Evolutionary conservation across 1,284 basidiomycete species (phyloP), one percentile per base, ranked within the genome.

Genomic region (Anthracocystis walkeri): DNA sequence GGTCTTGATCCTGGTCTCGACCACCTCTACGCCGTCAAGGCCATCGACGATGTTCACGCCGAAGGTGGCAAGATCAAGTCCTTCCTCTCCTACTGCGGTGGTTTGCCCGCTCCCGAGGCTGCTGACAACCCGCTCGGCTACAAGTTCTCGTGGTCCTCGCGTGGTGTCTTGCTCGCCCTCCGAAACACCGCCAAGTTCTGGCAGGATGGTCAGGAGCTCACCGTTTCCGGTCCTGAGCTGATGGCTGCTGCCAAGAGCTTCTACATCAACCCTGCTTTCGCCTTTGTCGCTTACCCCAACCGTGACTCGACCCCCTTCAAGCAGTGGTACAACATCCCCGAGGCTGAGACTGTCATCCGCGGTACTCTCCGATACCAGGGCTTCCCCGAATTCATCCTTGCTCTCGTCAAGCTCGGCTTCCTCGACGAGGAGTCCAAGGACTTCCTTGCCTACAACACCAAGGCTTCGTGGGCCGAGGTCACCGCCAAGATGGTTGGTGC

Each of bases 141-240:
- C 91, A 98, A 98, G 87, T 98, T 99, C 89, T 97, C 94, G 40
- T 99, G 97, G 97, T 97, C 95, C 2, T 94, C 95, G 31, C 92
- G 94, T 51, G 97, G 96, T 66, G 95, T 97, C 51, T 91, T 99
- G 57, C 91, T 98, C 79, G 96, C 96, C 7, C 90, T 97, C 64
- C 90, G 96, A 80, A 99, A 98, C 89, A 89, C 90, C 51, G 97
- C 94, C 49, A 91, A 92, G 66, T 97, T 91, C 86, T 82, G 75
- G 77, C 77, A 78, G 59, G 73, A 62, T 42, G 71, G 73, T 23
- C 27, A 78, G 64, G 72, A 82, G 69, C 80, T 80, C 55, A 74
- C 70, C 58, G 83, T 85, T 41, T 80, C 79, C 14, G 82, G 83
- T 33, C 74, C 68, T 41, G 79, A 81, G 58, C 79, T 83, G 59